phyloP scores from a whole-genome alignment of 2,329 filamentous ascomycete species.

The Hypocrella siamensis region DNA sequence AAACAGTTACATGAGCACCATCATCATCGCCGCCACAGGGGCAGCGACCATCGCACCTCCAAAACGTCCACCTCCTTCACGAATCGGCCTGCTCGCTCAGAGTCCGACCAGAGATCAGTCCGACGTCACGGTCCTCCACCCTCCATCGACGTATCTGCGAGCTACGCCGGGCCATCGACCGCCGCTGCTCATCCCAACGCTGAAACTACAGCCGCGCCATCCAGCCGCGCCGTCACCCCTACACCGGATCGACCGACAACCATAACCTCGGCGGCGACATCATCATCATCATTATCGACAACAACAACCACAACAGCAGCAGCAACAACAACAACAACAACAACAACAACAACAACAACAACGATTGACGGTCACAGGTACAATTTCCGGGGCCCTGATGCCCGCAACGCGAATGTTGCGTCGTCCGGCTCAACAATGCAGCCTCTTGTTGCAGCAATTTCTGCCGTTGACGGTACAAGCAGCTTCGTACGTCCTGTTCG shows the following conservation, averaged over 20 bases:
- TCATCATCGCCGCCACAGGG: constrained; percentile 30
- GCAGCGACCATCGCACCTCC: constrained; percentile 30
- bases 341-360: no score
- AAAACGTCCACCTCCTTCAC: constrained; percentile 35
- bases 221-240: constrained; percentile 4
- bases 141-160: constrained; percentile 37
- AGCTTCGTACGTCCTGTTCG: constrained; percentile 68
- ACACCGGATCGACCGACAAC: constrained; percentile 8
- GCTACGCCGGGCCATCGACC: constrained; percentile 22
- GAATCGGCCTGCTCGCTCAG: constrained; percentile 34
- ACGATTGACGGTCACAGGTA: constrained; percentile 29
- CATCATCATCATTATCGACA: no score
- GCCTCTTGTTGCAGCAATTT: constrained; percentile 50
- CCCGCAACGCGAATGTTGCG: constrained; percentile 30
- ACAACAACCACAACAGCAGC: no score
- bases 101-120: constrained; percentile 44
- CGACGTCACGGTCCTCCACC: constrained; percentile 73
- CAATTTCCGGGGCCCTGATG: constrained; percentile 35
- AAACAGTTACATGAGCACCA: constrained; percentile 44
- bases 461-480: constrained; percentile 53
- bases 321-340: no score
- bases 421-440: constrained; percentile 35
- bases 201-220: constrained; percentile 11
- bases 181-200: constrained; percentile 10
- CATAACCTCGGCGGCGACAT: no score